phyloP scores from a whole-genome alignment of 164 flowering plant genomes.

The Aristolochia fimbriata region DNA sequence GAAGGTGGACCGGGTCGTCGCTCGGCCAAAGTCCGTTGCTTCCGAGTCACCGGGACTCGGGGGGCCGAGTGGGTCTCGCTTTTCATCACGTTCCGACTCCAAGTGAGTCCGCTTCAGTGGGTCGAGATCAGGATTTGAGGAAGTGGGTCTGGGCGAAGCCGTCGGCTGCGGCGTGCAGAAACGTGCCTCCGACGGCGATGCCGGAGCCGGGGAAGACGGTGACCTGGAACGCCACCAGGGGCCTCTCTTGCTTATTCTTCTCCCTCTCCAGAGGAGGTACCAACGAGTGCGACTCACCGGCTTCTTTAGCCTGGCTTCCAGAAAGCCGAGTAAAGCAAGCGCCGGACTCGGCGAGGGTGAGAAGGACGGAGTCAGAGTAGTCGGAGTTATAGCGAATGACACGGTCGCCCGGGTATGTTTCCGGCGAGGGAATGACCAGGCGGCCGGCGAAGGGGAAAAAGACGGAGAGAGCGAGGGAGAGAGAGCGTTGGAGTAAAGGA shows the following conservation, averaged over 20 bases:
- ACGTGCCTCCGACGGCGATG: too few species aligned
- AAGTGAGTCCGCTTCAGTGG: neutral
- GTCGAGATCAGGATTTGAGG: constrained; percentile 12
- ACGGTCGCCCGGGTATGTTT: constrained; percentile 10
- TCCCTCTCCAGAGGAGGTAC: constrained; percentile 7
- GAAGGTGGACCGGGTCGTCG: constrained; percentile 4
- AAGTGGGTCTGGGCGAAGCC: constrained; percentile 4
- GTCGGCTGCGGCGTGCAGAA: constrained; percentile 7
- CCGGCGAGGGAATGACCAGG: constrained; percentile 13
- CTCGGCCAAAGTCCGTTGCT: too few species aligned
- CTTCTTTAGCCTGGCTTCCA: neutral
- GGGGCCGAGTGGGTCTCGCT: too few species aligned
- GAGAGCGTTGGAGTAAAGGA: constrained; percentile 23
- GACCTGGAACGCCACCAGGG: constrained; percentile 12
- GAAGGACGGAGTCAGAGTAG: constrained; percentile 20
- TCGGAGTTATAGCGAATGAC: constrained; percentile 17
- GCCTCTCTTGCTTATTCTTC: neutral
- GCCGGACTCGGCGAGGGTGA: constrained; percentile 15
- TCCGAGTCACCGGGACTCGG: too few species aligned
- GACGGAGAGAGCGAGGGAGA: constrained; percentile 29
- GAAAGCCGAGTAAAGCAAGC: constrained; percentile 1
- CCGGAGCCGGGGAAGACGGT: too few species aligned
- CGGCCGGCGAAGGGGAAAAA: constrained; percentile 33
- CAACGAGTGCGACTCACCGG: constrained; percentile 1
- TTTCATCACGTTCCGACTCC: neutral